These are phyloP conservation scores for Phaeosphaeria sp. DNA, from an alignment of 2,329 filamentous ascomycete species.

Conservation along the genomic window DNA sequence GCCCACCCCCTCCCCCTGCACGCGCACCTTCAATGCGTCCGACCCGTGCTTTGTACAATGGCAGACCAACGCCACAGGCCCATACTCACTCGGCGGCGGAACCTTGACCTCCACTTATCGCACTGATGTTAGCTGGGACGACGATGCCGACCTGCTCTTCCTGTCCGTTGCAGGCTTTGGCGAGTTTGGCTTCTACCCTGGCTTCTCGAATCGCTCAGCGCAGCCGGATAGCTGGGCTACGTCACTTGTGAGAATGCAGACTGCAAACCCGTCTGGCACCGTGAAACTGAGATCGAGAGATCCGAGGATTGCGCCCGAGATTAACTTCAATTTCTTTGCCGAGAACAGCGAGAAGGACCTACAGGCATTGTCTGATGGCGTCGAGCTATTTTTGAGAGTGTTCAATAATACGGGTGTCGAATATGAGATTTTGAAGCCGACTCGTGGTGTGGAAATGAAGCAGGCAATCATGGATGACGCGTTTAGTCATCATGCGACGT, in stretches of 20 bases:
- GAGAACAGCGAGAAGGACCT: slow-evolving; percentile 51
- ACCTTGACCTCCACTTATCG: neutral
- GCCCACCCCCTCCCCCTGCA: slow-evolving; percentile 25
- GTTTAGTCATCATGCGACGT: slow-evolving; percentile 63
- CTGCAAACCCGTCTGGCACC: slow-evolving; percentile 64
- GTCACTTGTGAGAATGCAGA: slow-evolving; percentile 64
- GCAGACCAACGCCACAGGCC: neutral
- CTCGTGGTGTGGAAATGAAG: slow-evolving; percentile 43
- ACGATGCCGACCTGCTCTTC: neutral
- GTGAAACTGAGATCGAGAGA: slow-evolving; percentile 65
- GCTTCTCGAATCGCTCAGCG: slow-evolving; percentile 24
- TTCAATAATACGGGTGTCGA: neutral
- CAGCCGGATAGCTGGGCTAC: slow-evolving; percentile 24
- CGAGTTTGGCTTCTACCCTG: slow-evolving; percentile 18
- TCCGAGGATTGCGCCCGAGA: slow-evolving; percentile 66
- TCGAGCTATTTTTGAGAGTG: slow-evolving; percentile 32
- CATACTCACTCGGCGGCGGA: neutral
- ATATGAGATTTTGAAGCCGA: neutral
- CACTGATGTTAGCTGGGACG: neutral
- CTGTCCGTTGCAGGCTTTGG: neutral
- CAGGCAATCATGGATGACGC: slow-evolving; percentile 46
- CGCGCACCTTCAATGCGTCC: slow-evolving; percentile 16
- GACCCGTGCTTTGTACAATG: neutral
- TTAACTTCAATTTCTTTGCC: slow-evolving; percentile 48
- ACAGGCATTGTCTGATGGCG: slow-evolving; percentile 37